A percentile compares a stretch with the other conserved stretches of the same genome.
phyloP scores from a whole-genome alignment of 2,329 filamentous ascomycete genomes.

The Cladobotryum mycophilum region DNA sequence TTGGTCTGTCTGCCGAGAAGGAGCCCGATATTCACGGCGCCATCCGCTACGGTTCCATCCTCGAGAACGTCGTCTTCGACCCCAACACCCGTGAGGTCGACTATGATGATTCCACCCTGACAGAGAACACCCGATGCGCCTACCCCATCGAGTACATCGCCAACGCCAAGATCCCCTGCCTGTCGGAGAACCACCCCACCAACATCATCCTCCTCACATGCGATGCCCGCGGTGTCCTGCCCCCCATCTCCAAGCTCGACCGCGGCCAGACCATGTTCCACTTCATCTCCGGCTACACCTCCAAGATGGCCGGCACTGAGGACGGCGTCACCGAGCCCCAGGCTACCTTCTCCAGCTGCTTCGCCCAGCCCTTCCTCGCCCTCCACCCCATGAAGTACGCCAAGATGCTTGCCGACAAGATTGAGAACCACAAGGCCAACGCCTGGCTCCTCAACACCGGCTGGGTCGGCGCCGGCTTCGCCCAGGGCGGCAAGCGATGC shows the following conservation, averaged over 20 bases:
- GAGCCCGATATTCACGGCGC: conserved; percentile 96
- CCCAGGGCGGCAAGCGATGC: conserved; percentile 92
- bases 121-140: conserved; percentile 96
- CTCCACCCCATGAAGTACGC: conserved; percentile 99
- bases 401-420: conserved; percentile 98
- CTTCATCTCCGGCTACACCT: conserved; percentile 99
- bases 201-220: conserved; percentile 99
- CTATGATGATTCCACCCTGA: conserved; percentile 91
- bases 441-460: conserved; percentile 98
- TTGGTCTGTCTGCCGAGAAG: conserved; percentile 96
- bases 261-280: conserved; percentile 99
- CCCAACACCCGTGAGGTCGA: conserved; percentile 82
- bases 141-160: conserved; percentile 99
- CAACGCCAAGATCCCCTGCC: conserved; percentile 97
- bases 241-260: conserved; percentile 95
- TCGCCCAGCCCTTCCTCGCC: conserved; percentile 97
- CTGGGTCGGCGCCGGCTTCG: conserved; percentile 88
- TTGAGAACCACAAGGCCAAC: conserved; percentile 87
- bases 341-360: conserved; percentile 98
- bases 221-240: conserved; percentile 93
- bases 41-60: conserved; percentile 92
- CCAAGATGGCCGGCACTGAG: conserved; percentile 99
- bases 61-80: conserved; percentile 98
- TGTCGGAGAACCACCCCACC: conserved; percentile 78
- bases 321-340: conserved; percentile 95